phyloP scores from a whole-genome alignment of 345 rosid species.

The Aquilaria yunnanensis region DNA sequence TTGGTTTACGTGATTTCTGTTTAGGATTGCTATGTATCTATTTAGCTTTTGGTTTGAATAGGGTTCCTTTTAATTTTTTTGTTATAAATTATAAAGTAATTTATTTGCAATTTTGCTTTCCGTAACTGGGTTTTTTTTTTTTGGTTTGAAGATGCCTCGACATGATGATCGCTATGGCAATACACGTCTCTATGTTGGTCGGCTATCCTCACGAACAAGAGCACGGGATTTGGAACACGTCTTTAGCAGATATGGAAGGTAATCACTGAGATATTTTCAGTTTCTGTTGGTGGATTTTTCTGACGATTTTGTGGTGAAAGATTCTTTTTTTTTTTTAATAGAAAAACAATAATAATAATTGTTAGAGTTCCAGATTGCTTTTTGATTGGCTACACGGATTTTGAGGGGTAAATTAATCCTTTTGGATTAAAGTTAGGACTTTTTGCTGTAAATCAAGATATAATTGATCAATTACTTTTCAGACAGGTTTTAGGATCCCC shows the following conservation, averaged over 20 bases:
- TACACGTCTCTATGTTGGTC: conserved; percentile 61
- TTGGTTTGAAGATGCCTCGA: conserved; percentile 42
- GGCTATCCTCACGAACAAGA: conserved; percentile 45
- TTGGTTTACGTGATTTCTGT: too few species aligned
- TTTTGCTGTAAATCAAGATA: too few species aligned
- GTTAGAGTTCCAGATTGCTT: background rate
- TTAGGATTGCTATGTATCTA: too few species aligned
- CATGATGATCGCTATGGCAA: conserved; percentile 39
- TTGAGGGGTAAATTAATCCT: too few species aligned
- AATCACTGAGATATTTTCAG: background rate
- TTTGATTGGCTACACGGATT: too few species aligned
- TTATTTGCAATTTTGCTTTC: too few species aligned
- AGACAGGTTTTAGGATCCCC: too few species aligned
- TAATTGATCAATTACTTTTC: too few species aligned
- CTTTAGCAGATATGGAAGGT: conserved; percentile 67
- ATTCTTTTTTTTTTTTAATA: background rate
- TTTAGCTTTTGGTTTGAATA: too few species aligned
- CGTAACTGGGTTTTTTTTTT: background rate
- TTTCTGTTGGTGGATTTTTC: background rate
- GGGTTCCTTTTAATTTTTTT: too few species aligned
- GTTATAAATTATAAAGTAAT: too few species aligned
- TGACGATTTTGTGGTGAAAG: background rate
- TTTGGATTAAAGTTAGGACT: too few species aligned
- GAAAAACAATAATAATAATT: background rate
- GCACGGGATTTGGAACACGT: conserved; percentile 52